phyloP scores from a whole-genome alignment of 2,329 filamentous ascomycete genomes.

The Fusarium tuaranense region DNA sequence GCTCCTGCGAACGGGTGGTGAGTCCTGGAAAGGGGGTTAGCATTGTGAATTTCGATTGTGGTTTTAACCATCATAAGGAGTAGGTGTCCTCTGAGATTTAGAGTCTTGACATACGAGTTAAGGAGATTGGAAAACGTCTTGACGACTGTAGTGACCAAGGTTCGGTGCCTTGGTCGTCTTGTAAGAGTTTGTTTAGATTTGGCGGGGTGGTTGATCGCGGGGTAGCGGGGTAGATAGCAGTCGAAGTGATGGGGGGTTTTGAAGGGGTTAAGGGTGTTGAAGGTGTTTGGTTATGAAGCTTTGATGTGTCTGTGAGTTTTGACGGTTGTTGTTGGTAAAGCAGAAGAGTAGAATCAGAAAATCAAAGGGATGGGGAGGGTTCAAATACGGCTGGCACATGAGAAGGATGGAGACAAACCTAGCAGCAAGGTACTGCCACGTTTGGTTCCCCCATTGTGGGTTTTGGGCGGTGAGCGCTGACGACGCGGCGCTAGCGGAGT shows the following conservation, averaged over 20 bases:
- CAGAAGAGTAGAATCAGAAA: constrained; percentile 13
- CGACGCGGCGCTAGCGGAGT: constrained; percentile 41
- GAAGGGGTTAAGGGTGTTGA: constrained; percentile 13
- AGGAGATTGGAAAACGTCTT: constrained; percentile 99
- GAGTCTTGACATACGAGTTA: constrained; percentile 80
- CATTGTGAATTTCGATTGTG: constrained; percentile 18
- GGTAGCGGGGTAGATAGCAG: constrained; percentile 40
- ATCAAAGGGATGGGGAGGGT: constrained; percentile 31
- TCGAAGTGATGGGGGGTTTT: constrained; percentile 17
- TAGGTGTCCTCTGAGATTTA: not conserved
- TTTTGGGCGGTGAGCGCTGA: constrained; percentile 38
- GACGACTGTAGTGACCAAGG: constrained; percentile 74
- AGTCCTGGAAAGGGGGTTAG: constrained; percentile 67
- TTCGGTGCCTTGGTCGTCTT: constrained; percentile 62
- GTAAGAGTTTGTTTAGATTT: constrained; percentile 37
- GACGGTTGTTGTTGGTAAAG: constrained; percentile 28
- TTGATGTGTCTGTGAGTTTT: constrained; percentile 19
- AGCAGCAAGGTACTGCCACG: constrained; percentile 23
- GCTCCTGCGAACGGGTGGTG: constrained; percentile 97
- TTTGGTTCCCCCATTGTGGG: constrained; percentile 16
- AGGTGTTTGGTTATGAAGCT: not conserved
- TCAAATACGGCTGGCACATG: constrained; percentile 32
- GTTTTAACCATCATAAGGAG: not conserved
- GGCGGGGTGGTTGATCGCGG: constrained; percentile 40
- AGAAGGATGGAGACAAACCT: not conserved